Conservation (phyloP, 163 green algal species). For the Chlorella variabilis region DNA sequence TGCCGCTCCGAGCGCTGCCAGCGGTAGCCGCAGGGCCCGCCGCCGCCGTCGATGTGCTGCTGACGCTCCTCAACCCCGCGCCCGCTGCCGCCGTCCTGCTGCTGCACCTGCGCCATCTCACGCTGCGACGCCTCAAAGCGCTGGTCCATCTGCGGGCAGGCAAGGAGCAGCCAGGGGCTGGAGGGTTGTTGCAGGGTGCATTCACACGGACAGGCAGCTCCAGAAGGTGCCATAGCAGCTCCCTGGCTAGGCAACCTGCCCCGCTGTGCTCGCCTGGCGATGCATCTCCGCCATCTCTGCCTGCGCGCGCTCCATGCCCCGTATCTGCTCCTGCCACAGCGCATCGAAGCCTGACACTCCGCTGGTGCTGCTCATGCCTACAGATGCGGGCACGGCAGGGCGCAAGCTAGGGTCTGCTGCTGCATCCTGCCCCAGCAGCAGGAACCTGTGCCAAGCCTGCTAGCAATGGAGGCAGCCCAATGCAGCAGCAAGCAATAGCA, state of each 20-base stretch:
- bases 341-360: not conserved
- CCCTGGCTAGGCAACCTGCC: no score
- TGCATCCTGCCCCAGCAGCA: no score
- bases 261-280: not conserved
- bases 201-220: no score
- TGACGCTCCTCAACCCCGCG: no score
- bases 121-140: slow-evolving; percentile 5
- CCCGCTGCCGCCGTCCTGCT: not conserved
- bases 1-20: slow-evolving; percentile 21
- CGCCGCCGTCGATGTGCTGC: not conserved
- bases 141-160: slow-evolving; percentile 11
- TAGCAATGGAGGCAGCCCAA: no score
- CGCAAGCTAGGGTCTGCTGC: no score
- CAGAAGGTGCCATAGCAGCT: no score
- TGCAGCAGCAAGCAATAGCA: no score
- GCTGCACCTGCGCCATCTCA: not conserved
- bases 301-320: slow-evolving; percentile 12
- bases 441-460: no score
- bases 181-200: no score
- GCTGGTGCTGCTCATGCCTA: not conserved
- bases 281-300: slow-evolving; percentile 12
- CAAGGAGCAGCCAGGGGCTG: not conserved
- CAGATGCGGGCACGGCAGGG: no score
- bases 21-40: slow-evolving; percentile 5
- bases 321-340: slow-evolving; percentile 7